Percentiles rank a stretch among this genome's conserved stretches.
Evolutionary conservation across 2,329 filamentous ascomycete genomes (phyloP).

Genomic region (Elsinoe batatas): DNA sequence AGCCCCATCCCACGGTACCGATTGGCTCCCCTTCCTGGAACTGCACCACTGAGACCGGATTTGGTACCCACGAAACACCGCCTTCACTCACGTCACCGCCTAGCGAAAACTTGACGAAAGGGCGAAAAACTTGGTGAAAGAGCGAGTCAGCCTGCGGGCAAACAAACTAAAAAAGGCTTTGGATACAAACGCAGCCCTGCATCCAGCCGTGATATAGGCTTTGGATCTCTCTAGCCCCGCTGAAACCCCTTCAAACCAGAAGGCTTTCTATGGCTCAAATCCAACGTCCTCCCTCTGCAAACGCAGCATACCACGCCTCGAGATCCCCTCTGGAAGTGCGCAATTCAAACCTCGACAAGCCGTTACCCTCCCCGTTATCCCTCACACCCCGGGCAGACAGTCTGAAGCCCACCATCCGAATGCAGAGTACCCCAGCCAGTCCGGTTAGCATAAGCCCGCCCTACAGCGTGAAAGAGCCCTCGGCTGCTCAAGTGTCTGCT

Average conservation of each 20-base stretch:
- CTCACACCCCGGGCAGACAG: conserved; percentile 10
- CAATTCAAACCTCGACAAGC: conserved; percentile 13
- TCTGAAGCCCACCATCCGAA: conserved; percentile 19
- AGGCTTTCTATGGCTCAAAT: conserved; percentile 37
- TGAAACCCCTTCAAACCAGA: conserved; percentile 3
- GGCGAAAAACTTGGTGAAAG: conserved; percentile 3
- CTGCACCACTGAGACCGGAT: conserved; percentile 7
- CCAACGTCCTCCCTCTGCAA: conserved; percentile 40
- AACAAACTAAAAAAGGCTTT: background rate
- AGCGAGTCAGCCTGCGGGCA: conserved; percentile 1
- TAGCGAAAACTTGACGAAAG: conserved; percentile 4
- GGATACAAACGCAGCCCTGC: conserved; percentile 5
- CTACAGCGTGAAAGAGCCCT: conserved; percentile 21
- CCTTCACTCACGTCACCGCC: conserved; percentile 9
- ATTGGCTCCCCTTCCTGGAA: conserved; percentile 2
- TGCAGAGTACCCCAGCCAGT: conserved; percentile 26
- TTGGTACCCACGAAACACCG: conserved; percentile 7
- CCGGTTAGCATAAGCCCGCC: conserved; percentile 27
- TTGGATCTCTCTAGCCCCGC: background rate
- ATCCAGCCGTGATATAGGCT: background rate
- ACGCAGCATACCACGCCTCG: conserved; percentile 19
- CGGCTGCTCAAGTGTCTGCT: conserved; percentile 18
- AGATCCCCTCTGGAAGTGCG: conserved; percentile 11
- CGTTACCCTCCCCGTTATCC: conserved; percentile 11
- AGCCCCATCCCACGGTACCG: background rate